Evolutionary conservation across 306 rosid genomes (phyloP), one percentile per base, ranked within the genome.

Genomic region (Corylus heterophylla): DNA sequence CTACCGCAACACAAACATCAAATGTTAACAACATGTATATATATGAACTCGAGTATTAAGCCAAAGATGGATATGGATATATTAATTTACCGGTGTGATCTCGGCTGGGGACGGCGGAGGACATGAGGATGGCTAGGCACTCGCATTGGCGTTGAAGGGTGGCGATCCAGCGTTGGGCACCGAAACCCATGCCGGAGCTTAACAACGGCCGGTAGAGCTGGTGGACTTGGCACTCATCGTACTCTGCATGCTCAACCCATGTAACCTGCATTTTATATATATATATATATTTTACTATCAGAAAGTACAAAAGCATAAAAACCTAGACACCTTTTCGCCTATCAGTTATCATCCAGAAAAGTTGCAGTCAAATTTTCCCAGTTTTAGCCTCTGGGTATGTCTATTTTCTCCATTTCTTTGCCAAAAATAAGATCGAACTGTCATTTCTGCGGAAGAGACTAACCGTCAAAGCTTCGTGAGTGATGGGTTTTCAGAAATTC

Each of bases 211-310:
- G 84, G 56, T 96, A 96, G 3, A 91, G 83, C 66, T 88, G 97
- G 86, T 96, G 98, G 12, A 93, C 88, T 79, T 89, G 92, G 76
- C 86, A 93, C 58, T 93, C 98, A 0, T 96, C 99, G 63, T 91
- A 93, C 74, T 91, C 97, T 7, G 96, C 93, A 85, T 96, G 98
- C 71, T 96, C 99, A 73, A 96, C 96, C 99, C 99, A 96, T 39
- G 97, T 93, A 61, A 96, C 99, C 99, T 96, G 85, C 69, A 4
- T 45, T 76, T 0, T 35, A 54, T 45, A 29, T 14, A 31, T 27
- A 31, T 0, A 31, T 31, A 1, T 6, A 25, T 59, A 1, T 20
- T 22, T 47, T 17, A 37, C 10, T 68, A 16, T 3, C 8, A 3
- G 8, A 69, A 39, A 69, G 45, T 37, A 31, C 37, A 64, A 64